Conservation (phyloP, 345 rosid species). For the Dimocarpus longan region DNA sequence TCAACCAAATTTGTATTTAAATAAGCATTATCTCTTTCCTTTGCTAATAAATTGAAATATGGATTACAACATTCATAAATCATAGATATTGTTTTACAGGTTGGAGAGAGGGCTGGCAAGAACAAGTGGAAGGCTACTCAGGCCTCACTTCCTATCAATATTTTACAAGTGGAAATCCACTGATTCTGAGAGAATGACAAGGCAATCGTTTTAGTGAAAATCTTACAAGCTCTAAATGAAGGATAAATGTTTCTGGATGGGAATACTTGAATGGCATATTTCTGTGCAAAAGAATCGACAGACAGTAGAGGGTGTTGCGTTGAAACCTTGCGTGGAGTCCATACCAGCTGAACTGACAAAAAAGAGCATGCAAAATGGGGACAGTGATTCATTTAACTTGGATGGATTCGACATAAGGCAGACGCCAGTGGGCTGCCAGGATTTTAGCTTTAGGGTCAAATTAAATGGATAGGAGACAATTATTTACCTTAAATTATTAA, state of each 20-base stretch:
- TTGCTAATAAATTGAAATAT: too few relatives aligned
- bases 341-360: neutral
- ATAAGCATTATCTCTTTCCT: too few relatives aligned
- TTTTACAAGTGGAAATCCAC: constrained; percentile 20
- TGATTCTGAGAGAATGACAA: neutral
- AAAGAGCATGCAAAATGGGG: neutral
- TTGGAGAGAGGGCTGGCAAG: neutral
- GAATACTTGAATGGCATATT: too few relatives aligned
- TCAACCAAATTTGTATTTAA: too few relatives aligned
- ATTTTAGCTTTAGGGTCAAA: too few relatives aligned
- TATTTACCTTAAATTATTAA: too few relatives aligned
- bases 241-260: too few relatives aligned
- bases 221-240: too few relatives aligned
- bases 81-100: neutral
- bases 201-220: neutral
- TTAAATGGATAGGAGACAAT: too few relatives aligned
- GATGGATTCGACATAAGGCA: neutral
- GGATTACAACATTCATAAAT: too few relatives aligned
- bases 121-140: neutral
- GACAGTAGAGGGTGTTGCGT: neutral
- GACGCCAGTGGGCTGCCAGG: too few relatives aligned
- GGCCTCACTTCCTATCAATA: neutral
- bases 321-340: neutral
- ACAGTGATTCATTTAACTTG: neutral
- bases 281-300: too few relatives aligned